Evolutionary conservation across 2,329 filamentous ascomycete species (phyloP), one percentile per base, ranked within the genome.

Genomic region (Aphanocladium album): DNA sequence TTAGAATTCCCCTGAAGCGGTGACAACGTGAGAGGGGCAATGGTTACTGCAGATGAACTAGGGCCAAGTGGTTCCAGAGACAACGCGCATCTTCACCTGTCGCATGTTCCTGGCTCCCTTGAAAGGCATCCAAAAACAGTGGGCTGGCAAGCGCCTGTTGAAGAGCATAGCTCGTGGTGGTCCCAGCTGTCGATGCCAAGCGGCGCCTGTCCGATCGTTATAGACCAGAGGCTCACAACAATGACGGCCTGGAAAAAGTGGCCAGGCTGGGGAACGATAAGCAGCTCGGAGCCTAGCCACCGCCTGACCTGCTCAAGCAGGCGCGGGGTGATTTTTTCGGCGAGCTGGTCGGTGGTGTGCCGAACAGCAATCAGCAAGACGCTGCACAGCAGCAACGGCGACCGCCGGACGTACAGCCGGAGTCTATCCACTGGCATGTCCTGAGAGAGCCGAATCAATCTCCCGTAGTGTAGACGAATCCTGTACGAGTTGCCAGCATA

Each of bases 181-280:
- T 70, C 11, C 69, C 69, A 70, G 27, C 68, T 64, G 30, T 70
- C 69, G 19, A 70, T 67, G 12, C 68, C 69, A n/a, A 70, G 45
- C 0, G 67, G 68, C 2, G 64, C 59, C 23, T 69, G 68, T 0
- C 67, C 69, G 4, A 69, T 65, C 1, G 68, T 69, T 0, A 68
- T 70, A 0, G 68, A 70, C 69, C 69, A 70, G 0, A 70, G 53
- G 19, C 68, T 69, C 1, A 70, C 46, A 17, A 70, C 64, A 0
- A 70, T 57, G 0, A 57, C 49, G 1, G 68, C 66, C 3, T 70
- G 69, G n/a, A 69, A 70, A 45, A 66, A 68, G 19, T 67, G 67
- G 2, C 66, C 58, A 0, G 51, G 30, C 25, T 69, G 67, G 0
- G 63, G 62, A 0, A 66, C 64, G 1, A 58, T 52, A 0, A 70